Base-by-base conservation (phyloP, 2,329 filamentous ascomycete species). In the Cadophora luteo-olivacea region DNA sequence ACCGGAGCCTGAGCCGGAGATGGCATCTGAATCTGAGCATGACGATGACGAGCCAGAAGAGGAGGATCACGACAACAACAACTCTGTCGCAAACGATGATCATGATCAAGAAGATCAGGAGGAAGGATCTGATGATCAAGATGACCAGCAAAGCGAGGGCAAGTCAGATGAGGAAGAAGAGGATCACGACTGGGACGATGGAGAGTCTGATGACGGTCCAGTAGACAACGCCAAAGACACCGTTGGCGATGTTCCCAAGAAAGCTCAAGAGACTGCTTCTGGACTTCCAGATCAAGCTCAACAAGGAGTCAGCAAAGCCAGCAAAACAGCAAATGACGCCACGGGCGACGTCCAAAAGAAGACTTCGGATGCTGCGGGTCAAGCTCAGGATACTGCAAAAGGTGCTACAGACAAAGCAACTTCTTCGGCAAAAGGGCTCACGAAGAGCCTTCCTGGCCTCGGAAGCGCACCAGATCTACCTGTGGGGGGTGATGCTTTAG, bases 1-100 rank as follows among this genome's bases (percentile, higher is more conserved):
- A 52, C 67, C 72, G 29, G 68, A 68, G 51, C 55, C 69, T 29
- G 70, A 70, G 61, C 69, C 69, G 4, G 72, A 72, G 62, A 70
- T 72, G 45, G 69, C 67, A 25, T 65, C 68, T 12, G 70, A 69
- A 24, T 64, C 62, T 1, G 67, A 66, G 36, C 54, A 45, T 38
- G 67, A 64, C 8, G 64, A 68, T 48, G 62, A 54, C 11, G 70
- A 70, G 48, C 61, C 62, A n/a, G 62, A 68, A 4, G 61, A 68
- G 12, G 29, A 51, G 22, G 65, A 68, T 19, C 24, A 54, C 9
- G 63, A 65, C 29, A 32, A 33, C 24, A 54, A 61, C 24, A 54
- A 61, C 8, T 60, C 57, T 8, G 55, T 61, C 55, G 14, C 51
- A 16, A 36, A 65, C 60, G 52, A 16, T 16, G 25, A 49, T 9